Evolutionary conservation across 352 stramenopile genomes (phyloP).

Genomic region (Pythium volutum): DNA sequence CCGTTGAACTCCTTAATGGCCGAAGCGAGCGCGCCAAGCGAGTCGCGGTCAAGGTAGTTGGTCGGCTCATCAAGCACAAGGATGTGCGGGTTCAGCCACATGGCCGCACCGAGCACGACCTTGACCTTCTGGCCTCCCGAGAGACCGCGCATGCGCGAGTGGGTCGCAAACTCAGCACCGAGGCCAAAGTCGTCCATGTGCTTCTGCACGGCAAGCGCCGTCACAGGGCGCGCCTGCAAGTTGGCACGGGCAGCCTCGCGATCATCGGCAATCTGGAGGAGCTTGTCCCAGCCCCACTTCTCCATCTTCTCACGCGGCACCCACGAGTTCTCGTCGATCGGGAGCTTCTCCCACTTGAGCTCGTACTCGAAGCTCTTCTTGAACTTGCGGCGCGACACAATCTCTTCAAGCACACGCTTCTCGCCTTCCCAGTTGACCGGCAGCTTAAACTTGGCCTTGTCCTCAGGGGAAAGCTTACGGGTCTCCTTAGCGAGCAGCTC

Average conservation of each 20-base stretch:
- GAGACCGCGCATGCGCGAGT: slow-evolving; percentile 97
- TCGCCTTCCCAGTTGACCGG: slow-evolving; percentile 93
- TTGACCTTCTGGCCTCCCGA: slow-evolving; percentile 99
- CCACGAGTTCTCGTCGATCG: slow-evolving; percentile 95
- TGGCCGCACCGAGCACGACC: slow-evolving; percentile 95
- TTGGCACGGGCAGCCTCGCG: slow-evolving; percentile 92
- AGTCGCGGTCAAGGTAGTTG: slow-evolving; percentile 97
- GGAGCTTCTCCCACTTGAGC: slow-evolving; percentile 95
- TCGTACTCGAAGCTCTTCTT: slow-evolving; percentile 97
- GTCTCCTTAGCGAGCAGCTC: slow-evolving; percentile 92
- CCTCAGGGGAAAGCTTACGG: slow-evolving; percentile 87
- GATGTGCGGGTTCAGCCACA: slow-evolving; percentile 96
- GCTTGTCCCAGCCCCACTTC: slow-evolving; percentile 96
- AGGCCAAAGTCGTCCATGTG: slow-evolving; percentile 97
- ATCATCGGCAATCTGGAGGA: slow-evolving; percentile 96
- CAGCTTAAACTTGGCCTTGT: slow-evolving; percentile 94
- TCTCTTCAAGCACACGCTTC: slow-evolving; percentile 90
- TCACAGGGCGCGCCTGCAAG: slow-evolving; percentile 92
- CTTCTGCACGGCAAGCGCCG: slow-evolving; percentile 95
- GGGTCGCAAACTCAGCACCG: slow-evolving; percentile 95
- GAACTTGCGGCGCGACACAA: slow-evolving; percentile 91
- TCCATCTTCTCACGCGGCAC: slow-evolving; percentile 92
- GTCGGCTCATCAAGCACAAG: slow-evolving; percentile 95
- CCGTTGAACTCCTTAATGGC: slow-evolving; percentile 97
- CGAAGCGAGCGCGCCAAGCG: slow-evolving; percentile 93